Percentiles rank a stretch among this genome's conserved stretches.
Evolutionary conservation across 139 green algal genomes (phyloP).

Genomic region (Ettlia oleoabundans): DNA sequence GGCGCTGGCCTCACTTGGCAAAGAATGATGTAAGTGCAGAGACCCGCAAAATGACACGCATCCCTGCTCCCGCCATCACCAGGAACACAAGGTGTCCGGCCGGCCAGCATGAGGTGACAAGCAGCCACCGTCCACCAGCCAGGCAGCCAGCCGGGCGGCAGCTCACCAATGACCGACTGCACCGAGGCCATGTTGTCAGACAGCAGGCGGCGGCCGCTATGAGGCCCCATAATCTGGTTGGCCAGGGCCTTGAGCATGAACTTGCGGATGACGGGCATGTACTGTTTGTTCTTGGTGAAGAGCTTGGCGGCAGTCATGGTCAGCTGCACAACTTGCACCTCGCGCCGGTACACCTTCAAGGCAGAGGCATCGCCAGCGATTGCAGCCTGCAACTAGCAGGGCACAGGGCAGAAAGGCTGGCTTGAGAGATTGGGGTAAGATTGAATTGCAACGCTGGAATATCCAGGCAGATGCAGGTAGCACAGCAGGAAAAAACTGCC

Average conservation of each 20-base stretch:
- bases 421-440: too few relatives aligned
- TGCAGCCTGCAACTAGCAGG: conserved; percentile 1
- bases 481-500: too few relatives aligned
- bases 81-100: too few relatives aligned
- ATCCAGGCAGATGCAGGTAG: neutral
- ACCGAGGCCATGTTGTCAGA: too few relatives aligned
- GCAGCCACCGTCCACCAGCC: neutral
- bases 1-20: too few relatives aligned
- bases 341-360: conserved; percentile 3
- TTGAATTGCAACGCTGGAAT: neutral
- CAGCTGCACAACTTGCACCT: conserved; percentile 10
- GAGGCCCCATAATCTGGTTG: neutral
- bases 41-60: neutral
- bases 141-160: too few relatives aligned
- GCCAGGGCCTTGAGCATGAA: neutral
- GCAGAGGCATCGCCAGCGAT: neutral
- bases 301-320: neutral
- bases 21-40: neutral
- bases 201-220: neutral
- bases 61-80: too few relatives aligned
- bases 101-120: neutral
- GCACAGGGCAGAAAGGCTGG: too few relatives aligned
- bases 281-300: neutral
- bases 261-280: neutral
- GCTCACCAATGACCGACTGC: too few relatives aligned